Evolutionary conservation across 805 yeast genomes (phyloP), one percentile per base, ranked within the genome.

Genomic region (Saccharomycopsis microspora): DNA sequence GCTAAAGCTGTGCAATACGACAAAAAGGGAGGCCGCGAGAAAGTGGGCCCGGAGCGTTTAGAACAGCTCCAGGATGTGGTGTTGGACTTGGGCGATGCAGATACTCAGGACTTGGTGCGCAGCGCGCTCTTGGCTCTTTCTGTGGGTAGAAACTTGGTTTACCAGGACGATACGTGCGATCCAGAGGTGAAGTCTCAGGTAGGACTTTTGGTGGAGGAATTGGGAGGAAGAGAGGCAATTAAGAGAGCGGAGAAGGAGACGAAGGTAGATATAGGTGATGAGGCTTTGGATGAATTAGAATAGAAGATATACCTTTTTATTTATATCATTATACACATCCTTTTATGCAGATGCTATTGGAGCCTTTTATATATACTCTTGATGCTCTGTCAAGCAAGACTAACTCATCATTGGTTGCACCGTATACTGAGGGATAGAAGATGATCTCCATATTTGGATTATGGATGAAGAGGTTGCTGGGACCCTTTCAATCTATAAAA

Each of bases 1-100:
- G 67, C 73, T n/a, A 66, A 70, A 51, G 60, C 34, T 62, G 55
- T 47, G 8, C 55, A 52, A 42, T 44, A 39, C 35, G 35, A 42
- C 6, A 9, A 36, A 19, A 10, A 6, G 8, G 5, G 28, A n/a
- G 37, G 28, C 5, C 39, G 35, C 9, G 7, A 29, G 3, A 32
- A 36, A 9, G 31, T 10, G 7, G 36, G 29, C 32, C 27, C 19
- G 19, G 19, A 35, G 8, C 46, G 39, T 11, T 44, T 52, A 5
- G 47, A 49, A 10, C 42, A 37, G 32, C 36, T 47, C n/a, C 19
- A 42, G 34, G 38, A 43, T n/a, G 39, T 52, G 28, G 10, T 19
- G 5, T 38, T 46, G 28, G 43, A 47, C 27, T 44, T 32, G 3
- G 52, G 50, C 19, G 47, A 43, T 10, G 46, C 45, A 27, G 51